Base-by-base conservation (phyloP, 306 rosid species). In the Cotoneaster glaucophyllus region DNA sequence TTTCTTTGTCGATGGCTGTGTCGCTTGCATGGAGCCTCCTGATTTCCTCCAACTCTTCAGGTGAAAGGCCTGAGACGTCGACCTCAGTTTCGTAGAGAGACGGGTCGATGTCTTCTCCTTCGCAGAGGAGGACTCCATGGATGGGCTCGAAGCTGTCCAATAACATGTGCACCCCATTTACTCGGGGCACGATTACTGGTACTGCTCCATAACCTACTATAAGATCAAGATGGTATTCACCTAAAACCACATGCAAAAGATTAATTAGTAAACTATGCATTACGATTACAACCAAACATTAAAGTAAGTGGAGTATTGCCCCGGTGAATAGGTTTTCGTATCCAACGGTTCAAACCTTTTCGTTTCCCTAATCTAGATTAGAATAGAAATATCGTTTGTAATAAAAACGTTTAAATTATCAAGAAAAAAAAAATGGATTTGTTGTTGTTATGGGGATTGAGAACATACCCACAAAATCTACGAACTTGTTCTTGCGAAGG, bases 51-150 rank as follows among this genome's bases (percentile, higher is more conserved):
- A 87, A 68, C 19, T 94, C 97, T 34, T 88, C 88, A 5, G 84
- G 82, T 0, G 95, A 90, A 52, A 94, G 90, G 14, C 78, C 86
- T 5, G 89, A 41, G n/a, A 82, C 63, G 5, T 86, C 85, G 32
- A 83, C 81, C 29, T 86, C 94, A 41, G 83, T 72, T 11, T 88
- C 90, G 43, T 94, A 94, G 45, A 84, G 93, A 26, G 93, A 88
- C 3, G 98, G 98, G 75, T 94, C 98, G 14, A 94, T 94, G 76
- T 91, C 98, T 74, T 94, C 98, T 52, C 98, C 98, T 84, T 94
- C 97, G 69, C 96, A 91, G 12, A 94, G 95, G 37, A 94, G 93
- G 18, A 92, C 98, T 17, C 98, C 98, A 82, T 94, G 98, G 83
- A 94, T 94, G 34, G 98, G 98, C 79, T 91, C 97, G 67, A 94